Evolutionary conservation across 2,329 filamentous ascomycete species (phyloP), one percentile per base, ranked within the genome.

Genomic region (Oidium heveae): DNA sequence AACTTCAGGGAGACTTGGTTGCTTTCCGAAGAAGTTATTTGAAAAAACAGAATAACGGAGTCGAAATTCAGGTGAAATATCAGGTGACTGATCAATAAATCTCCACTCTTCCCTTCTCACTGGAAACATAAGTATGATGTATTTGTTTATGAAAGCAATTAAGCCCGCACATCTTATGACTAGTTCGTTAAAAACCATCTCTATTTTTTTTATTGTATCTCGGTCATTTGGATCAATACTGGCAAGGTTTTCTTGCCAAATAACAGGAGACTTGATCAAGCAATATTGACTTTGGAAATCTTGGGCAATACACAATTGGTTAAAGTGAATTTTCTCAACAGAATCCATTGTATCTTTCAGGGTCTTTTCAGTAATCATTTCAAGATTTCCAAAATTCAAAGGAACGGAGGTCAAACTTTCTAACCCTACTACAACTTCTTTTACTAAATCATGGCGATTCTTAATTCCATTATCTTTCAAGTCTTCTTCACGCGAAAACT

Each of bases 51-150:
- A 52, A 44, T 63, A 64, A 44, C 57, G 56, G 22, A 65, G 52
- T 51, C 50, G 56, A 20, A 52, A 50, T 16, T 59, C 55, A 7
- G 12, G 37, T 5, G 55, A 18, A 24, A 18, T 49, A 1, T 56
- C n/a, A 15, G 32, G 20, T 12, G 50, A 37, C n/a, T n/a, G 33
- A 37, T 60, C 60, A 9, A 65, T 33, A 28, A 61, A 63, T 32
- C 56, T 60, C 63, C 63, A 65, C 53, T 63, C 61, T 47, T 62
- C 61, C 22, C 52, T 58, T 50, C 44, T 58, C 15, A 56, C 49
- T 7, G 63, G 63, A 55, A 59, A 63, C 15, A 62, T 22, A 9
- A 65, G 53, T 54, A 64, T 57, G 8, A 53, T 51, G 41, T 61
- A 63, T 4, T 53, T 36, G 12, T 44, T 24, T 41, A 55, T 56